These are phyloP conservation scores for Hypomontagnella submonticulosa DNA, from an alignment of 495 filamentous ascomycete genomes.

Conservation along the genomic window DNA sequence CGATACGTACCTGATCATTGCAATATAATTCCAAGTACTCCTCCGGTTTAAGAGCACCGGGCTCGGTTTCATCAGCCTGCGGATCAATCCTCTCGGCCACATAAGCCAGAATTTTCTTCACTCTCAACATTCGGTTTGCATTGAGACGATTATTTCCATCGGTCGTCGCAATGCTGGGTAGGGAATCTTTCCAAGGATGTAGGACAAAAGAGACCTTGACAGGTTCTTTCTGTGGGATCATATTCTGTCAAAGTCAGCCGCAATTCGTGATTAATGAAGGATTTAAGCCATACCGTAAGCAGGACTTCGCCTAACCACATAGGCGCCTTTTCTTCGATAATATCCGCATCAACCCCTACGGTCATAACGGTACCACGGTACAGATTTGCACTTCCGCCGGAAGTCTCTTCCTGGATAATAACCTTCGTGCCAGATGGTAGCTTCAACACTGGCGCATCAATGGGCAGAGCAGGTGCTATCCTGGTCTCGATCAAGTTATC, in stretches of 20 bases:
- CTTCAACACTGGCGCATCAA: slow-evolving; percentile 86
- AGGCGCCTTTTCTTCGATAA: slow-evolving; percentile 85
- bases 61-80: slow-evolving; percentile 58
- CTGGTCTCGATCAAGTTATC: slow-evolving; percentile 66
- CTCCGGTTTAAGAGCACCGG: slow-evolving; percentile 77
- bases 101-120: slow-evolving; percentile 94
- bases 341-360: slow-evolving; percentile 79
- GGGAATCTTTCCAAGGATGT: slow-evolving; percentile 79
- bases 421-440: slow-evolving; percentile 83
- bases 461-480: slow-evolving; percentile 80
- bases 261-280: not conserved
- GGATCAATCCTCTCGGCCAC: slow-evolving; percentile 91
- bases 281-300: slow-evolving; percentile 65
- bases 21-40: slow-evolving; percentile 95
- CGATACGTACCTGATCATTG: slow-evolving; percentile 78
- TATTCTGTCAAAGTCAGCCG: slow-evolving; percentile 67
- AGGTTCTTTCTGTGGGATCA: slow-evolving; percentile 87
- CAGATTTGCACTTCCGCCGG: slow-evolving; percentile 89
- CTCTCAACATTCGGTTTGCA: slow-evolving; percentile 94
- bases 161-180: slow-evolving; percentile 74
- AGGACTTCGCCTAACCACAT: slow-evolving; percentile 94
- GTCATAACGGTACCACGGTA: slow-evolving; percentile 87
- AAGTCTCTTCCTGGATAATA: slow-evolving; percentile 94
- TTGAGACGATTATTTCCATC: slow-evolving; percentile 89
- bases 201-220: slow-evolving; percentile 93